Conservation (phyloP, 225 moss, liverwort and hornwort species). For the Sphagnum contortum region DNA sequence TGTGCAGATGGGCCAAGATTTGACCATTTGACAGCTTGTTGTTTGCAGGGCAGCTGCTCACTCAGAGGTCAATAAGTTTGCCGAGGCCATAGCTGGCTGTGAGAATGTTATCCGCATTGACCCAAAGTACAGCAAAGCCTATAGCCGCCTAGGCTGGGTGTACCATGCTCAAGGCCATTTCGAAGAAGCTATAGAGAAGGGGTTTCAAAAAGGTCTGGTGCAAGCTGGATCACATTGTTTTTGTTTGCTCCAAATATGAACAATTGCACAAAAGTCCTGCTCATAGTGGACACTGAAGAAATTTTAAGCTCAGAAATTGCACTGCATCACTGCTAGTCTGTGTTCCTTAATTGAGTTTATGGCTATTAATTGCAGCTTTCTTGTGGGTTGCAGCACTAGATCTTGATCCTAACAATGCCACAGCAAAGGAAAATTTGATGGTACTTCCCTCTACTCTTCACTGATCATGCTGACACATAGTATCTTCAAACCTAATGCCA, state of each 20-base stretch:
- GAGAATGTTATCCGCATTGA: constrained; percentile 46
- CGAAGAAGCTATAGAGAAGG: constrained; percentile 49
- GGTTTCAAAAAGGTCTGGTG: constrained; percentile 36
- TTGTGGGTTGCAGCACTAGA: constrained; percentile 27
- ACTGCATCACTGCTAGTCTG: too few relatives aligned
- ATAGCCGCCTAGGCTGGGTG: constrained; percentile 46
- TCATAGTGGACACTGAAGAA: too few relatives aligned
- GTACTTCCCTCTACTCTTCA: constrained; percentile 5
- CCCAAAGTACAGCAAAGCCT: constrained; percentile 50
- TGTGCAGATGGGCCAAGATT: neutral
- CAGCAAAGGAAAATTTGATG: constrained; percentile 39
- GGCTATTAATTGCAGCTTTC: too few relatives aligned
- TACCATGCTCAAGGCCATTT: constrained; percentile 48
- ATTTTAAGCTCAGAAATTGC: too few relatives aligned
- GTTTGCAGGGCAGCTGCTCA: constrained; percentile 55
- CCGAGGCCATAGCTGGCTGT: constrained; percentile 54
- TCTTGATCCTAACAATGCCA: constrained; percentile 38
- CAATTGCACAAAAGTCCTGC: too few relatives aligned
- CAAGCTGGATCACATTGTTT: too few relatives aligned
- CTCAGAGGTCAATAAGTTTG: constrained; percentile 38
- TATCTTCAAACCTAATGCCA: too few relatives aligned
- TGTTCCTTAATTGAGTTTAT: too few relatives aligned
- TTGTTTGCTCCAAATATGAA: neutral
- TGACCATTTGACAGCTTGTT: neutral
- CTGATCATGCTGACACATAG: too few relatives aligned